Base-by-base conservation (phyloP, 257 asterid genomes). In the Schizonepeta tenuifolia region DNA sequence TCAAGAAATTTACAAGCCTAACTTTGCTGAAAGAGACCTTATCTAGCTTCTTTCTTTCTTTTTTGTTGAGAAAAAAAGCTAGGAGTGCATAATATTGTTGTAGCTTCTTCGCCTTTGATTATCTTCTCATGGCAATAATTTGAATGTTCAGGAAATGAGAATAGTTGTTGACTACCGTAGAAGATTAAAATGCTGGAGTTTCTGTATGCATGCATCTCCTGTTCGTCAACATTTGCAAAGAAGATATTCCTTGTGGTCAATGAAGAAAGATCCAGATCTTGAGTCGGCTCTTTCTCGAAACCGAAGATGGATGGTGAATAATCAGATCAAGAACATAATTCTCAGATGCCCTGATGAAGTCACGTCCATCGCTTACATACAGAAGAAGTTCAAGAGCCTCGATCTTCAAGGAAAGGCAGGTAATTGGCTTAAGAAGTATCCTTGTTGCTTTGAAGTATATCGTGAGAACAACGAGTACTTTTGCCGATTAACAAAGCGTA, bases 251-350 rank as follows among this genome's bases (percentile, higher is more conserved):
- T 74, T 93, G 58, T 93, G 96, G 97, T 91, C 98, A 21, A 93
- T 93, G 98, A 91, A 89, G 96, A 93, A 93, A 80, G 96, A 93
- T 47, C 90, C 94, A 0, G 96, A 91, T 71, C 96, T 93, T 59
- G 97, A 93, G 77, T 77, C 83, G n/a, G 94, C 95, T 18, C 78
- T 89, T 17, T 83, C 86, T 56, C 82, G 98, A 58, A 93, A 93
- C 67, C 93, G 87, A 28, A 81, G 98, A 38, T 93, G 98, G 98
- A 80, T 93, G 71, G 92, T 89, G 78, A 89, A 93, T 79, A 91
- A 93, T 79, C 96, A 93, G 83, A 86, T 93, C 75, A 93, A 93
- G 73, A 84, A 91, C 77, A 86, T 93, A 59, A 84, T 93, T 6
- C 80, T 86, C 56, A 78, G 90, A 70, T 89, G 87, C 76, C 96